A percentile compares a stretch with the other conserved stretches of the same genome.
phyloP scores from a whole-genome alignment of 2,329 filamentous ascomycete genomes.

The Pseudocercospora fuligena region DNA sequence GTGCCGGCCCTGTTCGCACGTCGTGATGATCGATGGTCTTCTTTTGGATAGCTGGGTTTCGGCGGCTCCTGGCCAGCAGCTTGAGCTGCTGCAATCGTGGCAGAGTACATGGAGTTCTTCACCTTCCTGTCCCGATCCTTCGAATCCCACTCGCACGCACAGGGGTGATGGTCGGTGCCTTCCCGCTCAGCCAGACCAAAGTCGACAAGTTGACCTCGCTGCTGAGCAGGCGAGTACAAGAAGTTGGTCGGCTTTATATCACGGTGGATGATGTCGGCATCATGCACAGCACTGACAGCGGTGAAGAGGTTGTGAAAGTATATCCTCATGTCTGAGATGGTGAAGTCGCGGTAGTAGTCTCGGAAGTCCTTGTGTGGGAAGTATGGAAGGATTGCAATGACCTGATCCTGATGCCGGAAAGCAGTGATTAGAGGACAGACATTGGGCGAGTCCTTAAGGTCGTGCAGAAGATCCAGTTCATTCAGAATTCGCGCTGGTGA shows the following conservation, averaged over 20 bases:
- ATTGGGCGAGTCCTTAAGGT: constrained; percentile 78
- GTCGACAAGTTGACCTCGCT: constrained; percentile 92
- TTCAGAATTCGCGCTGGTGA: constrained; percentile 93
- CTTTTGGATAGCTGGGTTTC: constrained; percentile 77
- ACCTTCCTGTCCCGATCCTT: constrained; percentile 64
- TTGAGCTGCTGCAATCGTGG: constrained; percentile 49
- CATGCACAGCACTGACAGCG: constrained; percentile 81
- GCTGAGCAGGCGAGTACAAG: constrained; percentile 80
- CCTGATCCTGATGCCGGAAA: constrained; percentile 93
- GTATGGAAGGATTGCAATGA: constrained; percentile 91
- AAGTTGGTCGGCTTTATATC: constrained; percentile 83
- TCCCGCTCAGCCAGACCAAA: constrained; percentile 89
- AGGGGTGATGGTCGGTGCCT: constrained; percentile 75
- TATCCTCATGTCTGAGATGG: constrained; percentile 80
- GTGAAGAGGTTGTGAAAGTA: constrained; percentile 90
- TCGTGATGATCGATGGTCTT: constrained; percentile 83
- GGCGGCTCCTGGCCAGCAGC: constrained; percentile 38
- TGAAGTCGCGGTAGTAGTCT: constrained; percentile 90
- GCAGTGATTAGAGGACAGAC: constrained; percentile 96
- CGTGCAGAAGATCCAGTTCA: constrained; percentile 90
- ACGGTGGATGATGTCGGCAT: constrained; percentile 77
- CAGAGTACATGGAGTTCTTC: constrained; percentile 63
- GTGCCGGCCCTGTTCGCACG: constrained; percentile 95
- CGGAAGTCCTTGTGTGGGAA: constrained; percentile 96
- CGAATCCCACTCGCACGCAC: constrained; percentile 74